These are phyloP conservation scores for Gossypium schwendimanii DNA, from an alignment of 441 rosid genomes.

Conservation along the genomic window DNA sequence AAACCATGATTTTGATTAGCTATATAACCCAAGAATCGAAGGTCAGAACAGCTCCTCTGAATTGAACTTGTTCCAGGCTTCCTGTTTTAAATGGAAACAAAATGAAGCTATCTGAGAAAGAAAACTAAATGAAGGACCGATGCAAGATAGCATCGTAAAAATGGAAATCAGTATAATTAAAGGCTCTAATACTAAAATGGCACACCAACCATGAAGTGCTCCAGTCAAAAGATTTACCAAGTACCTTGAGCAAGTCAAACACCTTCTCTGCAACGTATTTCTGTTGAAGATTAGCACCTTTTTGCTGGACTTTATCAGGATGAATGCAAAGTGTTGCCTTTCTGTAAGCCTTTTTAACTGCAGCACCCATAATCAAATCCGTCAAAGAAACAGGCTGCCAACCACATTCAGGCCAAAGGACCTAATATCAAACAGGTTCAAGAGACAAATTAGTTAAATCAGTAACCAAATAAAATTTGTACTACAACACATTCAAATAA, in stretches of 20 bases:
- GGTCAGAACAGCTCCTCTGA: slow-evolving; percentile 71
- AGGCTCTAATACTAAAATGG: not conserved
- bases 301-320: slow-evolving; percentile 96
- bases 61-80: slow-evolving; percentile 87
- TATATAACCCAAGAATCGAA: slow-evolving; percentile 12
- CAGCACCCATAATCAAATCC: slow-evolving; percentile 61
- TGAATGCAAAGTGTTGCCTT: slow-evolving; percentile 88
- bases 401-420: slow-evolving; percentile 94
- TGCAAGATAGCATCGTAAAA: not conserved
- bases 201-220: no score
- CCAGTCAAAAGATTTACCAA: not conserved
- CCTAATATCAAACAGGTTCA: slow-evolving; percentile 27
- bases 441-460: not conserved
- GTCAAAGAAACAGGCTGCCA: slow-evolving; percentile 94
- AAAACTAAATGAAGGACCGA: not conserved
- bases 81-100: slow-evolving; percentile 33
- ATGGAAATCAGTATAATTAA: not conserved
- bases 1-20: not conserved
- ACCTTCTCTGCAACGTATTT: slow-evolving; percentile 86
- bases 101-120: not conserved
- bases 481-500: not conserved
- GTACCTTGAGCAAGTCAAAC: slow-evolving; percentile 89
- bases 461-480: not conserved
- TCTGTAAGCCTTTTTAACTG: slow-evolving; percentile 77
- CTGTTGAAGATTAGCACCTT: slow-evolving; percentile 93